Evolutionary conservation across 2,329 filamentous ascomycete genomes (phyloP).

Genomic region (Talaromyces marneffei): DNA sequence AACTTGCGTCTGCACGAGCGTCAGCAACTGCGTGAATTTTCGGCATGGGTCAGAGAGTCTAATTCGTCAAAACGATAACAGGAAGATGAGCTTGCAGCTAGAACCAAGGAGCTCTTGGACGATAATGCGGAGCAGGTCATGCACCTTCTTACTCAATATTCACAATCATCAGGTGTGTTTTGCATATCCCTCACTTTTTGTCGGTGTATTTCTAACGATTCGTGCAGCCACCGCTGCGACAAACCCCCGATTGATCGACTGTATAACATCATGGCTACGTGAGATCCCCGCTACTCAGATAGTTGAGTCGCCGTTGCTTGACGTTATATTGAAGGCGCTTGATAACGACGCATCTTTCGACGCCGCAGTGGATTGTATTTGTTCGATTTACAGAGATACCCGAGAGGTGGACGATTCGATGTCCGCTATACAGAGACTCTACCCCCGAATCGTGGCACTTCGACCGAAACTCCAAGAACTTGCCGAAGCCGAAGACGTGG

Average conservation of each 20-base stretch:
- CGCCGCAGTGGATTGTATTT: constrained; percentile 85
- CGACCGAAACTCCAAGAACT: constrained; percentile 69
- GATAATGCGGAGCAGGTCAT: constrained; percentile 88
- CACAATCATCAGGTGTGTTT: constrained; percentile 74
- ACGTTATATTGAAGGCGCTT: constrained; percentile 72
- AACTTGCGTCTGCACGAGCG: constrained; percentile 39
- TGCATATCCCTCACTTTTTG: not conserved
- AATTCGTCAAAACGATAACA: constrained; percentile 50
- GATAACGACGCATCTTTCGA: constrained; percentile 73
- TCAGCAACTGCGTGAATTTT: constrained; percentile 20
- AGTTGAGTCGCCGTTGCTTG: constrained; percentile 77
- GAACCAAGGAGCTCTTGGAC: constrained; percentile 82
- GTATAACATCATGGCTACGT: constrained; percentile 92
- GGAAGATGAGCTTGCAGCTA: constrained; percentile 88
- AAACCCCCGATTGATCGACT: constrained; percentile 88
- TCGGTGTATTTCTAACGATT: not conserved
- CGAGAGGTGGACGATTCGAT: constrained; percentile 88
- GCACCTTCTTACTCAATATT: constrained; percentile 79
- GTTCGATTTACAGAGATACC: constrained; percentile 85
- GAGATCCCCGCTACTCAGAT: constrained; percentile 82
- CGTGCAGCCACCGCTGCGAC: constrained; percentile 63
- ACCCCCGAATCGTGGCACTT: constrained; percentile 72
- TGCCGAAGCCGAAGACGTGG: constrained; percentile 74
- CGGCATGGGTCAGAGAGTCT: constrained; percentile 37
- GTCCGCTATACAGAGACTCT: constrained; percentile 71